Evolutionary conservation across 176 grass and related monocot genomes (phyloP).

Genomic region (Thinopyrum elongatum): DNA sequence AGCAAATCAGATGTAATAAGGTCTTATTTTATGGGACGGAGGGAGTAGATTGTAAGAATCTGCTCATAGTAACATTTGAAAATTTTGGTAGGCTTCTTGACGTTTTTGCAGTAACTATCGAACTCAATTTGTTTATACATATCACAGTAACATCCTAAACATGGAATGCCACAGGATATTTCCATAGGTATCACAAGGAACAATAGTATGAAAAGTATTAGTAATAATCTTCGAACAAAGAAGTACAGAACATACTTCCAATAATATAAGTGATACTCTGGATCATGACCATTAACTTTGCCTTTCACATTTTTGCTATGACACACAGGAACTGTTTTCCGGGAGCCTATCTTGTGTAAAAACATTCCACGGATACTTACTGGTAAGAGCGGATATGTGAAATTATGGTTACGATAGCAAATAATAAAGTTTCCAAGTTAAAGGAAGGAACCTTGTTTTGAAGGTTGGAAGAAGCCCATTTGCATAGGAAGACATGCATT

Average conservation of each 20-base stretch:
- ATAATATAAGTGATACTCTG: background rate
- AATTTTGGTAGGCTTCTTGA: background rate
- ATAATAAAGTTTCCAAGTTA: background rate
- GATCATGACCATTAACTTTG: conserved; percentile 15
- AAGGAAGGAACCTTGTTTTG: background rate
- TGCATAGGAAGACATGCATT: conserved; percentile 98
- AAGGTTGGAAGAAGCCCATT: conserved; percentile 97
- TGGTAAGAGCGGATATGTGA: conserved; percentile 50
- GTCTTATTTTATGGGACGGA: no score
- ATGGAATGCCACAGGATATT: background rate
- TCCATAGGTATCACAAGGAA: background rate
- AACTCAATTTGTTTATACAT: background rate
- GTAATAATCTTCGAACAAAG: background rate
- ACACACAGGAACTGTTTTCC: conserved; percentile 88
- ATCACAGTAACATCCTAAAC: background rate
- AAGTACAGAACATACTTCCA: background rate
- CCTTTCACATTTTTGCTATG: background rate
- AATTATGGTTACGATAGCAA: background rate
- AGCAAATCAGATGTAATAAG: no score
- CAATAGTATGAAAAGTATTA: conserved; percentile 1
- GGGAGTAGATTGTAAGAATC: background rate
- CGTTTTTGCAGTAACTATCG: background rate
- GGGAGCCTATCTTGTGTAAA: conserved; percentile 87
- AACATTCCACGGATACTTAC: conserved; percentile 75
- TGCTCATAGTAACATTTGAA: background rate